Conservation (phyloP, 2,329 filamentous ascomycete species). For the Microsporum audouinii region DNA sequence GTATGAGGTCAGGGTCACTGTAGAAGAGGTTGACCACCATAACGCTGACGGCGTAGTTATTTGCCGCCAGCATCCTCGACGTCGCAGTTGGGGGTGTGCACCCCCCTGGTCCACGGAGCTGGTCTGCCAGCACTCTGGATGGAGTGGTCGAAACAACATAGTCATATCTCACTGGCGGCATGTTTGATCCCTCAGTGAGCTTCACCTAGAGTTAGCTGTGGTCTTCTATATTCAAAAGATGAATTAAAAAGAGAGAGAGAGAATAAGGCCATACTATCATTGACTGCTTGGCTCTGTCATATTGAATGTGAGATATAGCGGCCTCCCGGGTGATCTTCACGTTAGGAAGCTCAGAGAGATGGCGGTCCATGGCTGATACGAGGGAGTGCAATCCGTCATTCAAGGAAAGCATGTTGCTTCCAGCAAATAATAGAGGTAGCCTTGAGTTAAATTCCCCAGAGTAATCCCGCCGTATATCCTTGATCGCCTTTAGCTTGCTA, state of each 20-base stretch:
- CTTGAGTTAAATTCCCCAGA: background rate
- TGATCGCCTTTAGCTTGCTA: background rate
- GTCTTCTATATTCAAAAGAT: background rate
- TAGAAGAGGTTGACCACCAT: slow-evolving; percentile 92
- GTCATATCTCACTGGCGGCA: slow-evolving; percentile 14
- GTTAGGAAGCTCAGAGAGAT: background rate
- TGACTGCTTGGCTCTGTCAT: background rate
- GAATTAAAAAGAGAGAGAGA: background rate
- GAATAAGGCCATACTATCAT: background rate
- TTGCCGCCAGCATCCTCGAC: slow-evolving; percentile 18
- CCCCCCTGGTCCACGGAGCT: background rate
- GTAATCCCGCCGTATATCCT: background rate
- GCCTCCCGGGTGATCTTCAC: background rate
- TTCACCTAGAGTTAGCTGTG: background rate
- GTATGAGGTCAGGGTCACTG: slow-evolving; percentile 50
- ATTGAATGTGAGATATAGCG: background rate
- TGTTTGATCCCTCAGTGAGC: background rate
- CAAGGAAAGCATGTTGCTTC: background rate
- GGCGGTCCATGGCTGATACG: background rate
- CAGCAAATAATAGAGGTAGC: background rate
- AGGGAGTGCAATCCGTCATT: background rate
- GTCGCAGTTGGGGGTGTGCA: background rate
- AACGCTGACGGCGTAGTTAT: slow-evolving; percentile 61
- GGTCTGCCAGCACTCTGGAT: slow-evolving; percentile 12
- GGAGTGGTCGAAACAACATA: slow-evolving; percentile 21